Evolutionary conservation across 2,329 filamentous ascomycete species (phyloP).

Genomic region (Rutstroemia sp.): DNA sequence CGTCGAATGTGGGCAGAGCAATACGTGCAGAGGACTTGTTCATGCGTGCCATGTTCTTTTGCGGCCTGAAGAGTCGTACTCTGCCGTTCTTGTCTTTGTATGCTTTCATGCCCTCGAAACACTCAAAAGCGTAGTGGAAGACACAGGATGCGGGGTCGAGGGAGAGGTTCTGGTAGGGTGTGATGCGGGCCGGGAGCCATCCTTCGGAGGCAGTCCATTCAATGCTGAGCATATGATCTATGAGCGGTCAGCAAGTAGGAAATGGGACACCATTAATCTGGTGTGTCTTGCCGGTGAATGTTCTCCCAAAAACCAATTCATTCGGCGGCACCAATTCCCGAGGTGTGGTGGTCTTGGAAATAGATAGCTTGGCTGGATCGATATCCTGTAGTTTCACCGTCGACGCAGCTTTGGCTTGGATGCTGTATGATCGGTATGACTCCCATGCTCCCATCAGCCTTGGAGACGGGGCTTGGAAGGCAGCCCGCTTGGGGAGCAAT

Average conservation of each 20-base stretch:
- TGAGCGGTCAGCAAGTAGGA: conserved; percentile 2
- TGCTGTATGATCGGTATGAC: conserved; percentile 40
- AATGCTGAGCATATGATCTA: conserved; percentile 94
- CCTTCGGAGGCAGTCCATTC: conserved; percentile 81
- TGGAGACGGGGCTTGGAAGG: conserved; percentile 28
- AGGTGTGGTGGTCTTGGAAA: conserved; percentile 69
- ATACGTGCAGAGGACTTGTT: conserved; percentile 90
- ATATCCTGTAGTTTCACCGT: conserved; percentile 52
- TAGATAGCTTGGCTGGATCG: conserved; percentile 67
- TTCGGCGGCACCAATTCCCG: conserved; percentile 67
- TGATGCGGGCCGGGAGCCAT: conserved; percentile 72
- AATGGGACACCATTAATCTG: background rate
- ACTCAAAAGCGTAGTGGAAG: conserved; percentile 97
- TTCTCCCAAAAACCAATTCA: conserved; percentile 81
- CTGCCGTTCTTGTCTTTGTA: conserved; percentile 80
- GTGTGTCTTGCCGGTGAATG: conserved; percentile 67
- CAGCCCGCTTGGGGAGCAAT: conserved; percentile 36
- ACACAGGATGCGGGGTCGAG: conserved; percentile 95
- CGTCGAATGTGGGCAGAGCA: conserved; percentile 80
- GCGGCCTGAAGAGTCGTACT: conserved; percentile 84
- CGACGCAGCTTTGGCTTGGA: conserved; percentile 31
- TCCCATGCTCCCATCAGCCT: conserved; percentile 30
- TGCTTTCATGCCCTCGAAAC: conserved; percentile 99
- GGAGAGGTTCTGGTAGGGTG: conserved; percentile 92
- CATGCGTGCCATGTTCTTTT: conserved; percentile 92